Evolutionary conservation across 306 rosid genomes (phyloP).

Genomic region (Glycyrrhiza uralensis): DNA sequence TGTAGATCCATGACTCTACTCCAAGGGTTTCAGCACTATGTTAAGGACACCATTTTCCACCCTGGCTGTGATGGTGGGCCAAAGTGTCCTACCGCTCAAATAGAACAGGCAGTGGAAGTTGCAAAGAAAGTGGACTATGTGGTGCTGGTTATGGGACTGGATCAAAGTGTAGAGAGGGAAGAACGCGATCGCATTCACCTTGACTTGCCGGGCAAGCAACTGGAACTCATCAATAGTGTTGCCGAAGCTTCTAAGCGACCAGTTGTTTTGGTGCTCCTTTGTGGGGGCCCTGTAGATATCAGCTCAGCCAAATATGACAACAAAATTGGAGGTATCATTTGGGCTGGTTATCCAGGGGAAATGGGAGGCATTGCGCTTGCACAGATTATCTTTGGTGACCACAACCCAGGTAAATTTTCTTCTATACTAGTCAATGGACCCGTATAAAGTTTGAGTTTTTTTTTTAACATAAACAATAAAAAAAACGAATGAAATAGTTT

Average conservation of each 20-base stretch:
- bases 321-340: conserved; percentile 76
- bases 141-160: conserved; percentile 83
- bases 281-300: conserved; percentile 89
- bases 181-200: conserved; percentile 60
- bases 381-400: conserved; percentile 81
- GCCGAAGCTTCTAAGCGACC: conserved; percentile 72
- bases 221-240: conserved; percentile 53
- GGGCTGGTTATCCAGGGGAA: conserved; percentile 98
- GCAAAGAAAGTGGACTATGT: conserved; percentile 65
- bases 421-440: no score
- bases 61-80: conserved; percentile 63
- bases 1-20: conserved; percentile 60
- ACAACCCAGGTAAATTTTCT: conserved; percentile 66
- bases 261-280: conserved; percentile 65
- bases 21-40: conserved; percentile 55
- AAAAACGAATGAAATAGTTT: no score
- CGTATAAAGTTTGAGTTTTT: no score
- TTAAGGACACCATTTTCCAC: conserved; percentile 42
- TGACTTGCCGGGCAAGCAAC: conserved; percentile 74
- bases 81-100: conserved; percentile 48
- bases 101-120: conserved; percentile 51
- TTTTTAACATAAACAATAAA: no score
- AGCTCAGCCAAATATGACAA: conserved; percentile 57
- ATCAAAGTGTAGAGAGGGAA: conserved; percentile 75
- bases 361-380: conserved; percentile 83